Evolutionary conservation across 2,329 filamentous ascomycete species (phyloP).

Genomic region (Boeremia lycopersici): DNA sequence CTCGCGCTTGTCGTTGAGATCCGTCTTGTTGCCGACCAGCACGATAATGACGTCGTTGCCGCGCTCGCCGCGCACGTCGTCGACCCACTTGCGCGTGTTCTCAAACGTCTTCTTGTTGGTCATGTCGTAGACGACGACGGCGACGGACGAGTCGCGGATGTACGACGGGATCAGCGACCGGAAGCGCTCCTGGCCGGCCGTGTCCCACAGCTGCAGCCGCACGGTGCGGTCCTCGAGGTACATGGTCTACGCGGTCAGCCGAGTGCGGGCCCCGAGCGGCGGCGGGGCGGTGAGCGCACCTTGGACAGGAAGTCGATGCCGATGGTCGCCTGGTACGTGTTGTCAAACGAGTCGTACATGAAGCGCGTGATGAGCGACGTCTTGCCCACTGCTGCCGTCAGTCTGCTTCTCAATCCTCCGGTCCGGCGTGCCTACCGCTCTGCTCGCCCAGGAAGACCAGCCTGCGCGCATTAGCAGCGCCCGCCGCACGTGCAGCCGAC

Average conservation of each 20-base stretch:
- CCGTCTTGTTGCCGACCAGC: conserved; percentile 97
- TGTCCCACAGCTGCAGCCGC: conserved; percentile 97
- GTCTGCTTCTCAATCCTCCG: no score
- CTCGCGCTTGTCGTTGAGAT: conserved; percentile 97
- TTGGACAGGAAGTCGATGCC: conserved; percentile 99
- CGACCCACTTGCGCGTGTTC: conserved; percentile 99
- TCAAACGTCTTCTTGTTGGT: conserved; percentile 97
- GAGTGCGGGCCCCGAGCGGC: background rate
- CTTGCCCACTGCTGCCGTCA: conserved; percentile 76
- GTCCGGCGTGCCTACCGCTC: conserved; percentile 73
- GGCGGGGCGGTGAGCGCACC: conserved; percentile 56
- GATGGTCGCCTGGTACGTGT: conserved; percentile 99
- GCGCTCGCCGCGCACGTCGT: conserved; percentile 94
- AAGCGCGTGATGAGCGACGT: conserved; percentile 98
- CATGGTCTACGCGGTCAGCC: conserved; percentile 73
- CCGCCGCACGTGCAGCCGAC: conserved; percentile 21
- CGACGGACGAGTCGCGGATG: conserved; percentile 96
- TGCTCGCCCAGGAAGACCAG: conserved; percentile 98
- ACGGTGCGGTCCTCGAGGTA: conserved; percentile 99
- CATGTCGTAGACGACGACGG: conserved; percentile 98
- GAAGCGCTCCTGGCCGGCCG: conserved; percentile 96
- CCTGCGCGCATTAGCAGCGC: conserved; percentile 57
- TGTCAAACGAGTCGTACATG: conserved; percentile 99
- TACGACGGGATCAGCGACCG: conserved; percentile 96
- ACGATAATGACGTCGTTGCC: conserved; percentile 99